Evolutionary conservation across 805 yeast species (phyloP).

Genomic region (Spathaspora arborariae): DNA sequence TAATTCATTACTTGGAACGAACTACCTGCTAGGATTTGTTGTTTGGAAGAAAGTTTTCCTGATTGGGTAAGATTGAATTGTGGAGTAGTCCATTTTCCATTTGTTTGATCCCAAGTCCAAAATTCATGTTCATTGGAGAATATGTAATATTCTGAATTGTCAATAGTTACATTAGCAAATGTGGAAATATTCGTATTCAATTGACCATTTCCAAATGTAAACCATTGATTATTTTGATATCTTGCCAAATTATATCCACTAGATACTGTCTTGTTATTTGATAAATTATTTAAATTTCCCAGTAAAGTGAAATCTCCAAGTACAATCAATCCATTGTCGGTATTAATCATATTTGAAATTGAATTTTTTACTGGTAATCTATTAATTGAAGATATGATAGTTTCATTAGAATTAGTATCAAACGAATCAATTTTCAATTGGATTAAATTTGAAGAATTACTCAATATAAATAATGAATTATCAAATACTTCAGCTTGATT

Average conservation of each 20-base stretch:
- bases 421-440: slow-evolving; percentile 24
- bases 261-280: slow-evolving; percentile 20
- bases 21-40: slow-evolving; percentile 33
- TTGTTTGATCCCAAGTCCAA: slow-evolving; percentile 40
- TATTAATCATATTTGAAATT: slow-evolving; percentile 18
- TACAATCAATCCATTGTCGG: slow-evolving; percentile 20
- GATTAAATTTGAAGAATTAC: slow-evolving; percentile 35
- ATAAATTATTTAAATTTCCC: slow-evolving; percentile 26
- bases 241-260: slow-evolving; percentile 35
- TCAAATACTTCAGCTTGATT: slow-evolving; percentile 24
- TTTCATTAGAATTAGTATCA: slow-evolving; percentile 28
- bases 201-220: slow-evolving; percentile 35
- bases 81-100: slow-evolving; percentile 32
- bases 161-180: slow-evolving; percentile 33
- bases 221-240: slow-evolving; percentile 38
- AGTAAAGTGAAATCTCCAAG: slow-evolving; percentile 31
- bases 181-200: slow-evolving; percentile 20
- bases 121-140: slow-evolving; percentile 27
- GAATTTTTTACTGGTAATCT: slow-evolving; percentile 17
- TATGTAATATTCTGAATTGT: slow-evolving; percentile 38
- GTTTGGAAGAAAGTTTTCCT: slow-evolving; percentile 16
- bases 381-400: slow-evolving; percentile 3
- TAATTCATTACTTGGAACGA: slow-evolving; percentile 33
- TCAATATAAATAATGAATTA: slow-evolving; percentile 42
- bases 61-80: slow-evolving; percentile 30